Percentiles rank a stretch among this genome's conserved stretches.
These are phyloP conservation scores for Apophysomyces sp. DNA, from an alignment of 371 early-diverging fungal species.

Conservation along the genomic window DNA sequence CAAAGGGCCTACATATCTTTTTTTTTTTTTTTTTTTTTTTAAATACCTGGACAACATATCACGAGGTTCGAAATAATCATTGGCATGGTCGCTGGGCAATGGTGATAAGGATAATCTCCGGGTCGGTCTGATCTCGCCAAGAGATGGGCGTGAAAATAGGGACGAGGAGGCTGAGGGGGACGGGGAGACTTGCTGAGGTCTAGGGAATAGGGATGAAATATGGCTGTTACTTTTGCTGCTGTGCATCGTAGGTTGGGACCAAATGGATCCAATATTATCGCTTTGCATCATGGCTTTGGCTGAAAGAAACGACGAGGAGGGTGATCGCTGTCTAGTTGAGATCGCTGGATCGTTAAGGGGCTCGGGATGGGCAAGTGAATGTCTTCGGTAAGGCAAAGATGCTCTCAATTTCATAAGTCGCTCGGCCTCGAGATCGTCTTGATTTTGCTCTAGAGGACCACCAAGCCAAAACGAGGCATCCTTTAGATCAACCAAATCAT, in stretches of 20 bases:
- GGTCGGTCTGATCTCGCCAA: slow-evolving; percentile 2
- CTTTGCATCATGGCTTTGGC: neutral
- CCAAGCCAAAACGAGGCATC: slow-evolving; percentile 2
- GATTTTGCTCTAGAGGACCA: neutral
- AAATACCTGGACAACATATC: slow-evolving; percentile 25
- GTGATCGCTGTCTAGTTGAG: slow-evolving; percentile 4
- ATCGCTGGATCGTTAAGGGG: slow-evolving; percentile 8
- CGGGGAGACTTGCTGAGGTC: slow-evolving; percentile 1
- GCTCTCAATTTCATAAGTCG: slow-evolving; percentile 4
- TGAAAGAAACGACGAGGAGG: slow-evolving; percentile 3
- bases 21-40: neutral
- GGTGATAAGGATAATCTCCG: slow-evolving; percentile 23
- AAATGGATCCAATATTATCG: neutral
- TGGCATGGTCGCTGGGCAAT: slow-evolving; percentile 5
- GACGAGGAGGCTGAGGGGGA: slow-evolving; percentile 13
- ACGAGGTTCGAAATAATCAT: slow-evolving; percentile 14
- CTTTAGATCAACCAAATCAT: neutral
- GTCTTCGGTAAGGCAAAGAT: slow-evolving; percentile 22
- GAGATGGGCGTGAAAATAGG: slow-evolving; percentile 10
- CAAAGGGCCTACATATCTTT: neutral
- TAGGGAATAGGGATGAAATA: neutral
- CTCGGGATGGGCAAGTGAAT: slow-evolving; percentile 21
- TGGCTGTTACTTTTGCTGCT: neutral
- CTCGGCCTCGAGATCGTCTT: slow-evolving; percentile 10
- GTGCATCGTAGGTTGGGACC: neutral